Evolutionary conservation across 78 protist genomes (phyloP), one percentile per base, ranked within the genome.

Genomic region (Guillardia theta): DNA sequence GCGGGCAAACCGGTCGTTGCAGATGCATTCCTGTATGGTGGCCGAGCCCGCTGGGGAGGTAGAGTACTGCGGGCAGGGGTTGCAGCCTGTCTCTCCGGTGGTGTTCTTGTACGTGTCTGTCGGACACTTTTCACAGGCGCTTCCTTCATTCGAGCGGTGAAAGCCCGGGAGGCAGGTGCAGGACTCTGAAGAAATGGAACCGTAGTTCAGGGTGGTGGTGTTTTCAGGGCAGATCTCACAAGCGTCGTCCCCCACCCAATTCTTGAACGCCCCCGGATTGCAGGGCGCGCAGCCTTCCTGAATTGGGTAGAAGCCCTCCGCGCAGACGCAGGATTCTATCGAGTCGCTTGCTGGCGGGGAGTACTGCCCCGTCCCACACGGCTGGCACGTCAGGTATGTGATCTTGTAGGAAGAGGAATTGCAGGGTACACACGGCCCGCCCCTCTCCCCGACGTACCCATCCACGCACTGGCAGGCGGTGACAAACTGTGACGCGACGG

Each of bases 1-100:
- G n/a, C n/a, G n/a, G n/a, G n/a, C n/a, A n/a, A n/a, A 87, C 64
- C 92, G 64, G 33, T 48, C 62, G 92, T 87, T 87, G 92, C 92
- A 87, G 58, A 50, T 15, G 58, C 58, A 50, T 19, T 50, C 58
- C 58, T 50, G 30, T 10, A 50, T 50, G 30, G 58, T 50, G 15
- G 70, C 70, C 39, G 39, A 27, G 70, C 70, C 70, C 70, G 2
- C 70, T 24, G 6, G 4, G 4, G 70, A 58, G 4, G 70, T 58
- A 0, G 70, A 58, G 70, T 58, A 27, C 39, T 1, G 39, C 27
- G 70, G 70, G 70, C 70, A 58, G 4, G 6, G 70, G 1, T 27
- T 24, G 70, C 70, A 58, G 2, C 2, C 2, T 6, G 70, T 9
- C 70, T 58, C 21, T 1, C 70, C 70, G 1, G 70, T 58, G 27